Percentiles rank a stretch among this genome's conserved stretches.
phyloP scores from a whole-genome alignment of 148 eudicot species.

The Fallopia convolvulus region DNA sequence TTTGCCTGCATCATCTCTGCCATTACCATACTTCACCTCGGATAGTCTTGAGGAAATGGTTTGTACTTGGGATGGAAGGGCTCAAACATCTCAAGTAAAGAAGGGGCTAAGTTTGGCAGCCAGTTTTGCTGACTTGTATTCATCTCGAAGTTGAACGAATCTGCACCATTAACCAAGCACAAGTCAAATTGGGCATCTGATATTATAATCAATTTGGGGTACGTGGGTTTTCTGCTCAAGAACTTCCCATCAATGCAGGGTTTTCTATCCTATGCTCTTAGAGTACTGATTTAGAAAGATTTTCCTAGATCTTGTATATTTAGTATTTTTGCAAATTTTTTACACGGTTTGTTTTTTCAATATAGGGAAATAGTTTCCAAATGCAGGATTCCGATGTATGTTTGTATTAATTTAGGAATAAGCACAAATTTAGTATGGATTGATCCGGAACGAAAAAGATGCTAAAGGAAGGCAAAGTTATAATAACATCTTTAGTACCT shows the following conservation, averaged over 20 bases:
- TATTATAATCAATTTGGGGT: background rate
- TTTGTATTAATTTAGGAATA: no score
- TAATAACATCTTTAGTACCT: conserved; percentile 36
- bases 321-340: no score
- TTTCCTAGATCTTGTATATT: no score
- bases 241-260: background rate
- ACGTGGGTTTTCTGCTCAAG: background rate
- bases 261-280: no score
- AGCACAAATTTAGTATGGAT: no score
- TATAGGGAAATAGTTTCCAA: no score
- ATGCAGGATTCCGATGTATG: no score
- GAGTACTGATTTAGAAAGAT: no score
- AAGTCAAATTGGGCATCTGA: background rate
- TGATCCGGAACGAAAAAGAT: no score
- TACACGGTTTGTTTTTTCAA: no score
- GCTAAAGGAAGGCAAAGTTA: no score
- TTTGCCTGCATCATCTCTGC: background rate
- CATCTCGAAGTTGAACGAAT: conserved; percentile 90
- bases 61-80: background rate
- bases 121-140: conserved; percentile 89
- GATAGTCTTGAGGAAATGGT: background rate
- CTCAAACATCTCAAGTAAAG: conserved; percentile 21
- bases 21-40: background rate
- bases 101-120: conserved; percentile 79
- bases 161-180: conserved; percentile 30